These are phyloP conservation scores for Blepharisma japonicum DNA, from an alignment of 73 alveolate species.

Conservation along the genomic window DNA sequence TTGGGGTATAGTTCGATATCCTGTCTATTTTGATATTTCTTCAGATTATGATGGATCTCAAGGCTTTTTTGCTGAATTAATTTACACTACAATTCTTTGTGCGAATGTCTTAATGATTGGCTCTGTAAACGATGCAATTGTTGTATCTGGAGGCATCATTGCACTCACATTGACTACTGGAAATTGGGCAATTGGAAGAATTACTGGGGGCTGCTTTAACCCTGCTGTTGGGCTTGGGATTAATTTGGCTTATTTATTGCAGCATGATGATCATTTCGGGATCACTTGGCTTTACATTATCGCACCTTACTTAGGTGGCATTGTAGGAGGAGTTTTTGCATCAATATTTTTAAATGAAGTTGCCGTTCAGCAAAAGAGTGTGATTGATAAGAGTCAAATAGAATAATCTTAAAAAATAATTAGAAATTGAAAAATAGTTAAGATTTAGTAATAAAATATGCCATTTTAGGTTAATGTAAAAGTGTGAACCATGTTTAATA, in stretches of 20 bases:
- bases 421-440: too few species aligned
- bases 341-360: too few species aligned
- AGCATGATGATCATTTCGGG: neutral
- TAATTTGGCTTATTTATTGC: neutral
- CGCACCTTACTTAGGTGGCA: constrained; percentile 18
- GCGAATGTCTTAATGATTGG: neutral
- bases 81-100: neutral
- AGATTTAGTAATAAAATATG: too few species aligned
- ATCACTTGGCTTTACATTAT: constrained; percentile 16
- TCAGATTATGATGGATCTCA: neutral
- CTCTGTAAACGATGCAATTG: neutral
- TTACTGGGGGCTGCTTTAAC: constrained; percentile 25
- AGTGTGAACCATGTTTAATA: too few species aligned
- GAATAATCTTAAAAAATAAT: too few species aligned
- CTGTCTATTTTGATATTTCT: constrained; percentile 3
- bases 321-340: constrained; percentile 18
- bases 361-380: too few species aligned
- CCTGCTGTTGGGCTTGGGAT: constrained; percentile 28
- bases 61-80: constrained; percentile 9
- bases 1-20: too few species aligned
- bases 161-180: constrained; percentile 13
- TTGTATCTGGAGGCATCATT: constrained; percentile 9
- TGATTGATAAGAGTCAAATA: too few species aligned
- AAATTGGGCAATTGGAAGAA: neutral
- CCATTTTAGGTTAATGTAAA: too few species aligned